phyloP scores from a whole-genome alignment of 768 basidiomycete genomes.

The Russula sp. region DNA sequence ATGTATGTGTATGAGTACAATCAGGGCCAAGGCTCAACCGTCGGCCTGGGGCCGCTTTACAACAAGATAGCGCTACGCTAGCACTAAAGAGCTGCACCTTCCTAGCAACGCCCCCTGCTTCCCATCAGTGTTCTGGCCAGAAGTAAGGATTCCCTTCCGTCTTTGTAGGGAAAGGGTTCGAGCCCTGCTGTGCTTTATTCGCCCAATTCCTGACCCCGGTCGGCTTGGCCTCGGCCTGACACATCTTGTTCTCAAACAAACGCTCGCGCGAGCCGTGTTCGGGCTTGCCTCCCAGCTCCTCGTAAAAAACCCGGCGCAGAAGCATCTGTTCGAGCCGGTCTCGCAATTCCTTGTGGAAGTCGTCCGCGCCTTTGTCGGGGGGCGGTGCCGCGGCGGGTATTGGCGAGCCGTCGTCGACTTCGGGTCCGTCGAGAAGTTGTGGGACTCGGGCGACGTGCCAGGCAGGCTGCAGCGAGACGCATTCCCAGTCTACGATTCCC shows the following conservation, averaged over 20 bases:
- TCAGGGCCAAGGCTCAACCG: no score
- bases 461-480: not conserved
- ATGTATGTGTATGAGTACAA: no score
- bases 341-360: not conserved
- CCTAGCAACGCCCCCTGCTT: no score
- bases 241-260: not conserved
- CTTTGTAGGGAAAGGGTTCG: not conserved
- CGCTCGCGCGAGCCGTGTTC: constrained; percentile 1
- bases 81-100: no score
- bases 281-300: not conserved
- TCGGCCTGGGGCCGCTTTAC: no score
- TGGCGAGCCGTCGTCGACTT: not conserved
- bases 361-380: not conserved
- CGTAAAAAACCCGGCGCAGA: constrained; percentile 1
- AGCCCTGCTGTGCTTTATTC: not conserved
- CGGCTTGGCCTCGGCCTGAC: no score
- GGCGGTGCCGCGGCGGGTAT: not conserved
- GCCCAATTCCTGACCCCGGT: no score
- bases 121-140: not conserved
- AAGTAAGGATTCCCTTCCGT: not conserved
- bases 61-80: no score
- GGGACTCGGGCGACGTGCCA: constrained; percentile 5
- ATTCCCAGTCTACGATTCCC: constrained; percentile 22
- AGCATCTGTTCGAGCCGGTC: not conserved
- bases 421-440: constrained; percentile 2